A percentile compares a stretch with the other conserved stretches of the same genome.
phyloP scores from a whole-genome alignment of 345 rosid genomes.

The rapeseed (Brassica napus) region DNA sequence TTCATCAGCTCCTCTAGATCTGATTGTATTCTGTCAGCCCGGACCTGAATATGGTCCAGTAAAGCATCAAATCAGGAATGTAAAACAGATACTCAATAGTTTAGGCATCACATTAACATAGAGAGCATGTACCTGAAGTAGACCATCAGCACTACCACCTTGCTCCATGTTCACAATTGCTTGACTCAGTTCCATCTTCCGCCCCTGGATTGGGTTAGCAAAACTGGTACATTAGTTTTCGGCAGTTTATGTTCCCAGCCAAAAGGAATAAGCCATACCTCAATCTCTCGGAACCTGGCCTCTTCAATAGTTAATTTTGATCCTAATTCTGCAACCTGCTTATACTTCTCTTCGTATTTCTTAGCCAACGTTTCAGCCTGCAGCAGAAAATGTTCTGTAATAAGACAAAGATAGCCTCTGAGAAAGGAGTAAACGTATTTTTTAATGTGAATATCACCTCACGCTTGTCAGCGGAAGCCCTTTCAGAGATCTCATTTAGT shows the following conservation, averaged over 20 bases:
- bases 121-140: conserved; percentile 71
- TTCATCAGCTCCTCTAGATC: conserved; percentile 89
- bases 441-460: conserved; percentile 59
- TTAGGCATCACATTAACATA: conserved; percentile 10
- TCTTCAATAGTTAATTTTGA: conserved; percentile 94
- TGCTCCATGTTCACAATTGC: conserved; percentile 87
- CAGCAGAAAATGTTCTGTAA: conserved; percentile 25
- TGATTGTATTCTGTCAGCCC: conserved; percentile 93
- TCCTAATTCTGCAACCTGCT: conserved; percentile 93
- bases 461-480: conserved; percentile 86
- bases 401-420: conserved; percentile 25
- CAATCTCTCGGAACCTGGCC: conserved; percentile 87
- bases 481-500: conserved; percentile 88
- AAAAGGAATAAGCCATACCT: conserved; percentile 47
- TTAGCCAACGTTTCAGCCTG: conserved; percentile 87
- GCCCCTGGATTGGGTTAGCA: conserved; percentile 52
- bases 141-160: conserved; percentile 96
- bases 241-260: too few relatives aligned
- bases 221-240: neutral
- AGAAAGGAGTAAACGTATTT: conserved; percentile 2
- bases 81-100: conserved; percentile 13
- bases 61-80: conserved; percentile 20
- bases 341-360: conserved; percentile 96
- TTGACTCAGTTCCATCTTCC: conserved; percentile 81
- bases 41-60: conserved; percentile 58